Evolutionary conservation across 2,329 filamentous ascomycete genomes (phyloP), one percentile per base, ranked within the genome.

Genomic region (Clonostachys chloroleuca): DNA sequence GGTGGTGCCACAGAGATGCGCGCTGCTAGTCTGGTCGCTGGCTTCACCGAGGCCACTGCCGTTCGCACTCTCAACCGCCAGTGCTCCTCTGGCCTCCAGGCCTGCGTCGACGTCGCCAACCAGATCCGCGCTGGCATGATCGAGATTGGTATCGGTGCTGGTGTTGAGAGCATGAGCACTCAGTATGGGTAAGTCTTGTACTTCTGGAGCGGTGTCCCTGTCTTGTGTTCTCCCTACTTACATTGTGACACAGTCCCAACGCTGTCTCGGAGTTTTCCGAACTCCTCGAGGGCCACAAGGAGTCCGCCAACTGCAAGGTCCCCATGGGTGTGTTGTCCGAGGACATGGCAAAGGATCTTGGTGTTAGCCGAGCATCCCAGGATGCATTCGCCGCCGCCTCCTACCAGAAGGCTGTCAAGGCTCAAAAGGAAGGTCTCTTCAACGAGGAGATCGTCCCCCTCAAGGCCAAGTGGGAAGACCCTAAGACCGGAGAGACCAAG

Each of bases 1-100:
- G 94, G 91, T 57, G 94, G 92, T 56, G 94, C 94, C 18, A 97
- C 94, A 42, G 94, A 97, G 74, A 96, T 96, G 84, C 87, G 94
- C 55, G 94, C 91, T 50, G 94, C 94, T 35, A 86, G 86, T 47
- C 78, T 97, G 48, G 89, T 90, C 7, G 94, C 94, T 44, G 94
- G 94, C 42, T 95, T 97, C 75, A 89, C 94, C 40, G 87, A 88
- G 59, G 78, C 82, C 16, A 82, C 91, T 6, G 87, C 91, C n/a
- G 87, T 95, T 49, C 90, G 88, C 72, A 84, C 84, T 49, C 72
- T 96, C 66, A 99, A 97, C 79, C 78, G 94, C 60, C 92, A 97
- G 74, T 99, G 94, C 75, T 95, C 89, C 13, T 92, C 86, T 37
- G 92, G 94, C 46, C 80, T 97, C 33, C 91, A 96, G 70, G 92